Conservation (phyloP, 1,139 yeast genomes). For the Hansenula lynferdii region DNA sequence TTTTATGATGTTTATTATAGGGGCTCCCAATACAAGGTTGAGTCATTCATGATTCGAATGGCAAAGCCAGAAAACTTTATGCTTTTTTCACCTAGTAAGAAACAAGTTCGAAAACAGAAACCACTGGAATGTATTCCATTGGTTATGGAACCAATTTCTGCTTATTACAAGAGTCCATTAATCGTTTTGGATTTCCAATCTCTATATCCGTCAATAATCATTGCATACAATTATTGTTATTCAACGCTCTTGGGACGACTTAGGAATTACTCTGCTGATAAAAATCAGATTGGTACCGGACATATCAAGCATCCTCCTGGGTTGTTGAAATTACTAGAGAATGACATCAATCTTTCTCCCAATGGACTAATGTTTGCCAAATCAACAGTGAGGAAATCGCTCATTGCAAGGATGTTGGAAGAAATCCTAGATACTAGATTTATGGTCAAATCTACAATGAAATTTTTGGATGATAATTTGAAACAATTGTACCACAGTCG, state of each 20-base stretch:
- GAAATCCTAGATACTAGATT: conserved; percentile 80
- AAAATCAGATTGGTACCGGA: conserved; percentile 47
- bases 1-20: conserved; percentile 82
- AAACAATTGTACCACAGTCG: conserved; percentile 64
- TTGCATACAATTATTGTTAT: conserved; percentile 89
- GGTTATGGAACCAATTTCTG: conserved; percentile 87
- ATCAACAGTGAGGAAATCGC: conserved; percentile 58
- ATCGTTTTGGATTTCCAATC: conserved; percentile 92
- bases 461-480: conserved; percentile 35
- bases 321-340: conserved; percentile 44
- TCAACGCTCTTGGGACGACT: conserved; percentile 80
- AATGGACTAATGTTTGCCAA: conserved; percentile 82
- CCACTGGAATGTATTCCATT: conserved; percentile 86
- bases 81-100: conserved; percentile 73
- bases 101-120: conserved; percentile 78
- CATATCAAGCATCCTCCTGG: conserved; percentile 52
- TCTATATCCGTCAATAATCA: conserved; percentile 84
- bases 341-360: conserved; percentile 68
- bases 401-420: conserved; percentile 76
- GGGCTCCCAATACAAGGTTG: conserved; percentile 93
- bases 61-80: conserved; percentile 73
- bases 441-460: conserved; percentile 73
- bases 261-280: conserved; percentile 43
- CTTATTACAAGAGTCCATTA: conserved; percentile 82
- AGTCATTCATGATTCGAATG: conserved; percentile 69